Percentiles rank a stretch among this genome's conserved stretches.
These are phyloP conservation scores for Tetrapisispora pingtungensis DNA, from an alignment of 805 yeast species.

Conservation along the genomic window DNA sequence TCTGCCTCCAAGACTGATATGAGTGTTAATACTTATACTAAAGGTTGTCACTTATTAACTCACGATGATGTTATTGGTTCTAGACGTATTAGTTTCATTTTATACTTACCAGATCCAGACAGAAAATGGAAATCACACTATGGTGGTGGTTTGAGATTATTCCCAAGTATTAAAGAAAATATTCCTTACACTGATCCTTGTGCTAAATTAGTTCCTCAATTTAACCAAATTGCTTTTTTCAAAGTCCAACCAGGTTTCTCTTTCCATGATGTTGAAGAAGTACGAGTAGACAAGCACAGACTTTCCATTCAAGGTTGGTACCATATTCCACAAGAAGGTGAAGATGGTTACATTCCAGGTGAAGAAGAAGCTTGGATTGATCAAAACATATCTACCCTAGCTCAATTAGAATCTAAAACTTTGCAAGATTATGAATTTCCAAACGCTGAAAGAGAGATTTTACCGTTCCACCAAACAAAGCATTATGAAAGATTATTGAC, in stretches of 20 bases:
- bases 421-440: conserved; percentile 78
- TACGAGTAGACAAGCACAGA: conserved; percentile 80
- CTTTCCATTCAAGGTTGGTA: conserved; percentile 97
- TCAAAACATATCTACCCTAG: conserved; percentile 69
- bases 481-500: conserved; percentile 3
- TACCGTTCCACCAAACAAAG: conserved; percentile 33
- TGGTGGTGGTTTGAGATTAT: conserved; percentile 87
- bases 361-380: conserved; percentile 56
- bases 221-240: conserved; percentile 93
- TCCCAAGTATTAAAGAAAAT: conserved; percentile 78
- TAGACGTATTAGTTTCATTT: conserved; percentile 82
- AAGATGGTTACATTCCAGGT: conserved; percentile 71
- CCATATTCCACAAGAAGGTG: conserved; percentile 92
- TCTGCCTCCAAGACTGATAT: conserved; percentile 89
- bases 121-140: conserved; percentile 79
- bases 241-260: conserved; percentile 93
- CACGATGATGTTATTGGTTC: conserved; percentile 98
- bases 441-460: conserved; percentile 41
- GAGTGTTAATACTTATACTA: conserved; percentile 81
- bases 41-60: conserved; percentile 86
- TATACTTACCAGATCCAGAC: conserved; percentile 89
- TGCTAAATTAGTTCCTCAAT: conserved; percentile 73
- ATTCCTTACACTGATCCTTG: conserved; percentile 76
- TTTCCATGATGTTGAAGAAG: conserved; percentile 98
- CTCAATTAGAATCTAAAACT: conserved; percentile 66